Conservation (phyloP, 345 rosid genomes). For the Hibiscus tridactylites region DNA sequence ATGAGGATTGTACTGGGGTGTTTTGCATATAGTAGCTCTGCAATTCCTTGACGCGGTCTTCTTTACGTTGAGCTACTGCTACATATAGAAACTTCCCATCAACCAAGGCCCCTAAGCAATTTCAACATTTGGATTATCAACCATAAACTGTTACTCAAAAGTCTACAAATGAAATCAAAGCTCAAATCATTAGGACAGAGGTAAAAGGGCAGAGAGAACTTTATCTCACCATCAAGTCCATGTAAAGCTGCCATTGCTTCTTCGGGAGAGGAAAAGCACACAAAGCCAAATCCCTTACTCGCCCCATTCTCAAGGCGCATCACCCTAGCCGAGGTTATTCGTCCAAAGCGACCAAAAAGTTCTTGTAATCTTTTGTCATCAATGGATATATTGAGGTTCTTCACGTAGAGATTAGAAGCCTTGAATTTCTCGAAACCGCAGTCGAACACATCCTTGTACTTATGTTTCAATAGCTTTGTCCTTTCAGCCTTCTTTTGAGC, state of each 20-base stretch:
- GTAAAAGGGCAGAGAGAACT: slow-evolving; percentile 1
- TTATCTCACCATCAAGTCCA: slow-evolving; percentile 39
- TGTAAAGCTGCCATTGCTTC: slow-evolving; percentile 52
- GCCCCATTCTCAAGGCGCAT: slow-evolving; percentile 40
- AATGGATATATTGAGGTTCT: slow-evolving; percentile 36
- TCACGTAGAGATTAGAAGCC: slow-evolving; percentile 57
- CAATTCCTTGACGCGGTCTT: slow-evolving; percentile 28
- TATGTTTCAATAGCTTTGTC: slow-evolving; percentile 31
- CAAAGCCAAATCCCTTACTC: slow-evolving; percentile 63
- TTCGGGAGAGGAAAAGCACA: slow-evolving; percentile 50
- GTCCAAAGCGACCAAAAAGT: slow-evolving; percentile 41
- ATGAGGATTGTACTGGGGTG: not conserved
- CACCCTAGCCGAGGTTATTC: slow-evolving; percentile 49
- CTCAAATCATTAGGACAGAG: not conserved
- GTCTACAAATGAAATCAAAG: not conserved
- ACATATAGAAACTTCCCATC: slow-evolving; percentile 42
- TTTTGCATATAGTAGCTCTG: slow-evolving; percentile 18
- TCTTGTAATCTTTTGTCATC: slow-evolving; percentile 41
- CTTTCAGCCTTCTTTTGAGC: slow-evolving; percentile 63
- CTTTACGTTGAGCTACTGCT: slow-evolving; percentile 54
- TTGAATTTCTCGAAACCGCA: slow-evolving; percentile 14
- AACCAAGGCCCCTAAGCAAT: slow-evolving; percentile 32
- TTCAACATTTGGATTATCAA: not conserved
- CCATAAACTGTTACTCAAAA: not conserved
- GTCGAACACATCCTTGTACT: slow-evolving; percentile 20